Percentiles rank a stretch among this genome's conserved stretches.
phyloP scores from a whole-genome alignment of 2,329 filamentous ascomycete species.

The Neonectria punicea region DNA sequence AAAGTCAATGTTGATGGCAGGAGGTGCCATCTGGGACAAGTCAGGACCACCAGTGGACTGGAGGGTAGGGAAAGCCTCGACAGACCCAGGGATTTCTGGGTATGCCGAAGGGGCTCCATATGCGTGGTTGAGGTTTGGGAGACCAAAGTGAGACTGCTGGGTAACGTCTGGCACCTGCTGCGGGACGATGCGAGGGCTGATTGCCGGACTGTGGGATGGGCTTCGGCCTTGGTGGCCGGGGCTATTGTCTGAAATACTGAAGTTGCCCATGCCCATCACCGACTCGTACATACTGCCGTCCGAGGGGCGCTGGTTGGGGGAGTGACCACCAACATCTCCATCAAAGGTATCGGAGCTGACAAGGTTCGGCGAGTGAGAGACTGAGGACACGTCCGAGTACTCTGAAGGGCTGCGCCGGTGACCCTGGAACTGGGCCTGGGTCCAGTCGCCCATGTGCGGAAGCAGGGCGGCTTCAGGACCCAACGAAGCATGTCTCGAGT shows the following conservation, averaged over 20 bases:
- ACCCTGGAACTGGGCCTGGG: conserved; percentile 73
- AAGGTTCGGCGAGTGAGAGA: conserved; percentile 84
- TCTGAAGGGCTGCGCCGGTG: conserved; percentile 91
- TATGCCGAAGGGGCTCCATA: conserved; percentile 50
- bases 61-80: conserved; percentile 65
- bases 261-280: conserved; percentile 79
- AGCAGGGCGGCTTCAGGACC: conserved; percentile 68
- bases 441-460: conserved; percentile 64
- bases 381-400: conserved; percentile 89
- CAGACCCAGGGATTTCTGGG: conserved; percentile 51
- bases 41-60: conserved; percentile 62
- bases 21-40: conserved; percentile 85
- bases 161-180: conserved; percentile 65
- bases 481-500: conserved; percentile 67
- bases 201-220: conserved; percentile 78
- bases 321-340: conserved; percentile 74
- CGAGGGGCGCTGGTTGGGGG: conserved; percentile 80
- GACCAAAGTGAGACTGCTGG: conserved; percentile 59
- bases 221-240: conserved; percentile 78
- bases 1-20: conserved; percentile 93
- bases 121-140: conserved; percentile 53
- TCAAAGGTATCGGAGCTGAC: conserved; percentile 84
- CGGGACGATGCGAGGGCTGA: conserved; percentile 70
- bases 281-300: conserved; percentile 81
- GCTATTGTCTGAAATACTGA: conserved; percentile 81